Evolutionary conservation across 208 protist genomes (phyloP), one percentile per base, ranked within the genome.

Genomic region (Acanthamoeba healyi): DNA sequence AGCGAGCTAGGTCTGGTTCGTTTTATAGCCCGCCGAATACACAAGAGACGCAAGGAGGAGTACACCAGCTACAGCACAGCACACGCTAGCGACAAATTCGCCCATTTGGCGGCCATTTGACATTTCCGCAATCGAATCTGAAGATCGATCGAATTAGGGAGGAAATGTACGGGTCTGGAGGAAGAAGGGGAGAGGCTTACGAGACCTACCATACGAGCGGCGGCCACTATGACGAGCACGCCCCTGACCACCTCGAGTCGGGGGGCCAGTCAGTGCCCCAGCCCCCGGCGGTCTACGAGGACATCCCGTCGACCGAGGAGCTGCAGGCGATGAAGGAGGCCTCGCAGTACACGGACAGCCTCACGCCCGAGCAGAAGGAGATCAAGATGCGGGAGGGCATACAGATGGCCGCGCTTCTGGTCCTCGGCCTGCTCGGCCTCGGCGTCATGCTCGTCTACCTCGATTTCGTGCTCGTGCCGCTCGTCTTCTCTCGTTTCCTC

Each of bases 341-440:
- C 44, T 88, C 79, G n/a, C 49, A 54, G 22, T 88, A 88, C 79
- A 88, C 79, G 7, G 51, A 88, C 79, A 88, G 79, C 46, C 51
- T 88, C 9, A 63, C 44, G 24, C 3, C 29, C 1, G 51, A 88
- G 32, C 79, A 88, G 32, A 88, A 58, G 51, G 46, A 42, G 29
- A 0, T 9, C 34, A 88, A 88, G 79, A 34, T 88, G 32, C 56
- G 29, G 32, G 79, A 88, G 29, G 79, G 44, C 46, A 54, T 88
- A 32, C 44, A 88, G 38, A 65, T 88, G 51, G 79, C 49, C 15
- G 44, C 49, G 2, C 79, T 88, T 17, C 44, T 88, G 2, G 51
- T 88, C 3, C 49, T 88, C 7, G 79, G 79, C 5, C 51, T 88
- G 10, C 51, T 88, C 32, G 79, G n/a, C 26, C 79, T 88, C 5